Percentiles rank a stretch among this genome's conserved stretches.
phyloP scores from a whole-genome alignment of 2,329 filamentous ascomycete genomes.

The Amylocarpus encephaloides region DNA sequence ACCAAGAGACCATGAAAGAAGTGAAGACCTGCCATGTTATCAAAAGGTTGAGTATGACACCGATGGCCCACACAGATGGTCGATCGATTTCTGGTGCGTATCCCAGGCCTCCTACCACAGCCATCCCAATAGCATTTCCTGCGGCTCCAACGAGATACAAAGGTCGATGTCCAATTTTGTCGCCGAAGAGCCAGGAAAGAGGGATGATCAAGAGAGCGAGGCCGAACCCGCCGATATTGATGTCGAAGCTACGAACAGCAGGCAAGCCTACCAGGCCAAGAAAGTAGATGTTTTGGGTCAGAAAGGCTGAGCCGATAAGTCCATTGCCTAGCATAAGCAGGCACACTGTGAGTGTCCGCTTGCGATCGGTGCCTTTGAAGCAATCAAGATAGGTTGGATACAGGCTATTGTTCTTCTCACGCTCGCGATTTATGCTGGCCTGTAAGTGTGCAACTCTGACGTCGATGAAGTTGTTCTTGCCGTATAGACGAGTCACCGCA shows the following conservation, averaged over 20 bases:
- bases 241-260: constrained; percentile 10
- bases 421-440: constrained; percentile 8
- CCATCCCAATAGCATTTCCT: constrained; percentile 15
- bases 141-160: constrained; percentile 29
- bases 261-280: constrained; percentile 15
- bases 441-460: constrained; percentile 14
- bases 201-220: constrained; percentile 8
- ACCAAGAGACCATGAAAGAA: constrained; percentile 11
- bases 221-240: constrained; percentile 11
- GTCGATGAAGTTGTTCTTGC: constrained; percentile 6
- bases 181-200: constrained; percentile 11
- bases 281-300: constrained; percentile 23
- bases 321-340: constrained; percentile 30
- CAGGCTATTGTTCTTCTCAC: background rate
- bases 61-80: constrained; percentile 14
- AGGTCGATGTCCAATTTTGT: constrained; percentile 32
- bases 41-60: constrained; percentile 20
- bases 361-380: constrained; percentile 32
- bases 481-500: constrained; percentile 11
- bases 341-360: constrained; percentile 34
- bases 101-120: constrained; percentile 14
- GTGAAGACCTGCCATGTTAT: constrained; percentile 21
- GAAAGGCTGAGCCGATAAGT: constrained; percentile 29
- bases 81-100: constrained; percentile 7
- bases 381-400: constrained; percentile 29